Conservation (phyloP, 208 protist genomes). For the Tritrichomonas foetus region DNA sequence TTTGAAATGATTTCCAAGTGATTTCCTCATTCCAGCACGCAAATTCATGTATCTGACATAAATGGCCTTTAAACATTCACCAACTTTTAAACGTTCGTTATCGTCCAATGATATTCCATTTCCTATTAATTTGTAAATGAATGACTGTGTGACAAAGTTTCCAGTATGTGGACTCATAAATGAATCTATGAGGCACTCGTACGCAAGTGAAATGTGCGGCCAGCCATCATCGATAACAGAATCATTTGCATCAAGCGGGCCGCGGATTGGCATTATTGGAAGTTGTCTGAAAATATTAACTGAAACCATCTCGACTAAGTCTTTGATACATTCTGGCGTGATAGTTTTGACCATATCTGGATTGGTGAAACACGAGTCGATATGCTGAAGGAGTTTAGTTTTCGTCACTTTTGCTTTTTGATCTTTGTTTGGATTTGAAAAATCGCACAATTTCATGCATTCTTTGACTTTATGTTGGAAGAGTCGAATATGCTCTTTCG, state of each 20-base stretch:
- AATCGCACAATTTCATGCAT: constrained; percentile 19
- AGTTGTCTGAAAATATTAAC: not conserved
- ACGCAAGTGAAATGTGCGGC: not conserved
- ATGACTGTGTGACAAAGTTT: not conserved
- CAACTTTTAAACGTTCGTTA: not conserved
- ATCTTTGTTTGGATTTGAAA: not conserved
- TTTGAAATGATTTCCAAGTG: not conserved
- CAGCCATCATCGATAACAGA: not conserved
- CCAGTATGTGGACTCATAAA: not conserved
- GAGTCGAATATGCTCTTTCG: not conserved
- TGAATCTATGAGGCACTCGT: not conserved
- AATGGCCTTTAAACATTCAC: not conserved
- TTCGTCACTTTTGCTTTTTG: not conserved
- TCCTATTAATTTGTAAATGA: not conserved
- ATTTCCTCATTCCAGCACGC: not conserved
- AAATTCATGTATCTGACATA: not conserved
- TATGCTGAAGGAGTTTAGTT: not conserved
- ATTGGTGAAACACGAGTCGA: not conserved
- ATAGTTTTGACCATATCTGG: not conserved
- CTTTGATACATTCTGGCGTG: not conserved
- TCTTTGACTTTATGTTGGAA: not conserved
- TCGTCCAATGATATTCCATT: not conserved
- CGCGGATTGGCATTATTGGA: not conserved
- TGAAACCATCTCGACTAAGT: not conserved
- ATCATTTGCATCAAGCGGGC: not conserved